These are phyloP conservation scores for Hemileia vastatrix DNA, from an alignment of 1,284 basidiomycete species.

Conservation along the genomic window DNA sequence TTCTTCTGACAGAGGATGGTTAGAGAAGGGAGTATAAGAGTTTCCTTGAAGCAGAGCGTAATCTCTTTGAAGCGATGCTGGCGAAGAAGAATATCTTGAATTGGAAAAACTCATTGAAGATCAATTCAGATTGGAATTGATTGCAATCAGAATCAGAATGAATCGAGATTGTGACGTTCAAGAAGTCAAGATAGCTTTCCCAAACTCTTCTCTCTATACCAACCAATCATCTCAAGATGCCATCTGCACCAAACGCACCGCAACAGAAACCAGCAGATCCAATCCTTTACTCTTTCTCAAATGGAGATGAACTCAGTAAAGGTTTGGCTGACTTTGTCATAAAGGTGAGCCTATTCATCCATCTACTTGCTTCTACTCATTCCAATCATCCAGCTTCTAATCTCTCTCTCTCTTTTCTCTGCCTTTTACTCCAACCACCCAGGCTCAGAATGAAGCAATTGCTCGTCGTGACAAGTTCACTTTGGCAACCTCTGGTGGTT, in stretches of 20 bases:
- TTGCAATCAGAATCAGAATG: neutral
- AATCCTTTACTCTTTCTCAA: constrained; percentile 39
- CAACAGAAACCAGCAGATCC: constrained; percentile 12
- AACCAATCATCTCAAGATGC: neutral
- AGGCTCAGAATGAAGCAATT: constrained; percentile 44
- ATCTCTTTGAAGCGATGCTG: neutral
- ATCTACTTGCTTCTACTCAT: no score
- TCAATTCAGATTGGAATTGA: neutral
- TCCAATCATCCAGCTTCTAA: no score
- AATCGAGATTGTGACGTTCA: neutral
- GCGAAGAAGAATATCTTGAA: neutral
- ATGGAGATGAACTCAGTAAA: constrained; percentile 33
- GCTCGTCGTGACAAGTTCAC: constrained; percentile 43
- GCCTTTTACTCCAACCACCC: no score
- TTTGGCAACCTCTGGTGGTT: constrained; percentile 42
- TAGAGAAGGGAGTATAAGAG: neutral
- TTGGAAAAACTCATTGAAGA: neutral
- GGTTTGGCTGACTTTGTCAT: constrained; percentile 42
- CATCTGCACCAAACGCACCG: neutral
- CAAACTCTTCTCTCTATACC: neutral
- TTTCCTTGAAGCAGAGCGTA: neutral
- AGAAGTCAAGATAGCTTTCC: neutral
- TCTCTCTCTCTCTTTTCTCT: neutral
- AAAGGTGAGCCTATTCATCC: constrained; percentile 25
- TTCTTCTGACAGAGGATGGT: neutral